A percentile compares a stretch with the other conserved stretches of the same genome.
Evolutionary conservation across 441 rosid genomes (phyloP).

Genomic region (Pelargonium fulgidum): DNA sequence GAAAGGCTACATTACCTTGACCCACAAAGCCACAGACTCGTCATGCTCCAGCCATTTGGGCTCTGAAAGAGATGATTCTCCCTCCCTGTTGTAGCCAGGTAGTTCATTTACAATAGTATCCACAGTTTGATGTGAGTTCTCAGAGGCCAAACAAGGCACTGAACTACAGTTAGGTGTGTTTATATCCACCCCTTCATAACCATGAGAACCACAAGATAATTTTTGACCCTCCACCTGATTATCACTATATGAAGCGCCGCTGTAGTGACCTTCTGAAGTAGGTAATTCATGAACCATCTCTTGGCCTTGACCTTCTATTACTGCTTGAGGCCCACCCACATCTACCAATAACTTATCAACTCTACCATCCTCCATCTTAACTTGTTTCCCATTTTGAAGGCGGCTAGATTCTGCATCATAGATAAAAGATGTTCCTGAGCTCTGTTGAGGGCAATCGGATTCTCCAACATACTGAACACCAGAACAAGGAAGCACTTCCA

Average conservation of each 20-base stretch:
- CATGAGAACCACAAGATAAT: slow-evolving; percentile 39
- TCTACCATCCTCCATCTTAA: slow-evolving; percentile 31
- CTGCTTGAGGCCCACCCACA: slow-evolving; percentile 28
- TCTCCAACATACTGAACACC: slow-evolving; percentile 44
- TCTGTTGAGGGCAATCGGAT: slow-evolving; percentile 37
- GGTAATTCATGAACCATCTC: slow-evolving; percentile 30
- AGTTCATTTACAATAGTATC: slow-evolving; percentile 45
- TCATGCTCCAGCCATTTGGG: slow-evolving; percentile 76
- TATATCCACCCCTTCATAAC: slow-evolving; percentile 41
- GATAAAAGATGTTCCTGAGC: slow-evolving; percentile 26
- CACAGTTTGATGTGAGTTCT: slow-evolving; percentile 36
- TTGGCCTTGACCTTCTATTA: slow-evolving; percentile 31
- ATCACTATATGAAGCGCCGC: slow-evolving; percentile 40
- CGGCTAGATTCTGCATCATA: slow-evolving; percentile 31
- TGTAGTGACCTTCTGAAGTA: slow-evolving; percentile 31
- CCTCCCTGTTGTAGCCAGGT: slow-evolving; percentile 43
- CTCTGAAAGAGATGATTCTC: slow-evolving; percentile 49
- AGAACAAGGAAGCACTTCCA: slow-evolving; percentile 58
- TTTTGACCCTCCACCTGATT: slow-evolving; percentile 39
- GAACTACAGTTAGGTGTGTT: slow-evolving; percentile 35
- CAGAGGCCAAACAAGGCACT: slow-evolving; percentile 39
- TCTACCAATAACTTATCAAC: slow-evolving; percentile 31
- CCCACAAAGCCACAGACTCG: slow-evolving; percentile 91
- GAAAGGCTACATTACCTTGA: slow-evolving; percentile 52
- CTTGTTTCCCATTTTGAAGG: slow-evolving; percentile 33